Percentiles rank a stretch among this genome's conserved stretches.
phyloP scores from a whole-genome alignment of 768 basidiomycete species.

The Tricholomella constricta region DNA sequence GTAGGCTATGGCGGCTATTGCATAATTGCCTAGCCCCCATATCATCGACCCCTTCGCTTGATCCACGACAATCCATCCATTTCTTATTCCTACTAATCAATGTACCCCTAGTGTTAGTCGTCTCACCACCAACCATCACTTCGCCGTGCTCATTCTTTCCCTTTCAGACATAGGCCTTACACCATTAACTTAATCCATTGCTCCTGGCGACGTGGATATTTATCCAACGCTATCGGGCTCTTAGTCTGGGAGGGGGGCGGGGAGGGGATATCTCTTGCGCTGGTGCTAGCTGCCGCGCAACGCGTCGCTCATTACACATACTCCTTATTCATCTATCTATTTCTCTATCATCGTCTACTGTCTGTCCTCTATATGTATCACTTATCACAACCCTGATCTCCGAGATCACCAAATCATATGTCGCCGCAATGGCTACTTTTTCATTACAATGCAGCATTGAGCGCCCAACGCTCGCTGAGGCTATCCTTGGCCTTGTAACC shows the following conservation, averaged over 20 bases:
- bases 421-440: too few relatives aligned
- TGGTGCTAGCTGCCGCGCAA: not conserved
- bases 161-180: not conserved
- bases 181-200: not conserved
- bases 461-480: too few relatives aligned
- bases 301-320: not conserved
- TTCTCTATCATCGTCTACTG: not conserved
- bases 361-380: too few relatives aligned
- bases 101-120: not conserved
- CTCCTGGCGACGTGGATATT: slow-evolving; percentile 2
- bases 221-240: not conserved
- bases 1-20: slow-evolving; percentile 14
- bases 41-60: too few relatives aligned
- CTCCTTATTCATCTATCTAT: not conserved
- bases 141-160: not conserved
- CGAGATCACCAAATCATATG: too few relatives aligned
- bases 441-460: too few relatives aligned
- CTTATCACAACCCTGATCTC: too few relatives aligned
- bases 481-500: too few relatives aligned
- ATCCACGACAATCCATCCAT: not conserved
- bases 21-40: slow-evolving; percentile 11
- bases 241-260: too few relatives aligned
- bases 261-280: not conserved
- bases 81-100: not conserved
- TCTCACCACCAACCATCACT: not conserved